Conservation (phyloP, 2,329 filamentous ascomycete genomes). For the Leptographium flavum region DNA sequence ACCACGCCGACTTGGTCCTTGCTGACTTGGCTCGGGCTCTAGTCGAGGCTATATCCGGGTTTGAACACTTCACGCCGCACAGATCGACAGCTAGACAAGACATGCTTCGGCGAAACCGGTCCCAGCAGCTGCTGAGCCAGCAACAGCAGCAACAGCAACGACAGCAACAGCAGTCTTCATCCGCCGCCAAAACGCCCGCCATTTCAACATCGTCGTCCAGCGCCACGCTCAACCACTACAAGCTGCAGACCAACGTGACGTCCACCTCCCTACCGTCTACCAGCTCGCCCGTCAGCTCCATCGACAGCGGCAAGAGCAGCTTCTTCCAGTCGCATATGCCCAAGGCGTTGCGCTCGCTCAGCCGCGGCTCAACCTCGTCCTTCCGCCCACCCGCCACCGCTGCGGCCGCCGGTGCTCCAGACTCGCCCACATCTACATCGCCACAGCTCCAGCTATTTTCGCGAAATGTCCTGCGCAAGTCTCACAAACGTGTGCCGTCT, state of each 20-base stretch:
- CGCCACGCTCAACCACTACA: not conserved
- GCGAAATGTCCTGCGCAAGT: conserved; percentile 11
- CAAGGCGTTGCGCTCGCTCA: conserved; percentile 12
- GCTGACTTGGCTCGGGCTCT: not conserved
- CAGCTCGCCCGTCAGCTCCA: conserved; percentile 13
- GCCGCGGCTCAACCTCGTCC: conserved; percentile 10
- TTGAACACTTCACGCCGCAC: no score
- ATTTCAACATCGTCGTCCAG: not conserved
- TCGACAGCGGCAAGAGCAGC: conserved; percentile 13
- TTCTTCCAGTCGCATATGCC: conserved; percentile 14
- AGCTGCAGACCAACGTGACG: conserved; percentile 9
- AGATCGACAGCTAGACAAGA: conserved; percentile 1
- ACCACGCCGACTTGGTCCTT: not conserved
- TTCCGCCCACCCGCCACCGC: not conserved
- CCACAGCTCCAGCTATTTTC: conserved; percentile 6
- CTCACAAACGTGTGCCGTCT: conserved; percentile 10
- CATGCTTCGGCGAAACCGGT: conserved; percentile 7
- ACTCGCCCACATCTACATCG: conserved; percentile 4
- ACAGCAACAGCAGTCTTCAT: not conserved
- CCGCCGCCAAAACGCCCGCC: not conserved
- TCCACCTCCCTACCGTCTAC: conserved; percentile 1
- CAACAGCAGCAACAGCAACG: no score
- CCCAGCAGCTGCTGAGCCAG: conserved; percentile 1
- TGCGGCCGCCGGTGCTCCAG: not conserved
- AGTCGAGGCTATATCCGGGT: not conserved